Evolutionary conservation across 495 filamentous ascomycete genomes (phyloP).

Genomic region (Hypoxylon perforatum): DNA sequence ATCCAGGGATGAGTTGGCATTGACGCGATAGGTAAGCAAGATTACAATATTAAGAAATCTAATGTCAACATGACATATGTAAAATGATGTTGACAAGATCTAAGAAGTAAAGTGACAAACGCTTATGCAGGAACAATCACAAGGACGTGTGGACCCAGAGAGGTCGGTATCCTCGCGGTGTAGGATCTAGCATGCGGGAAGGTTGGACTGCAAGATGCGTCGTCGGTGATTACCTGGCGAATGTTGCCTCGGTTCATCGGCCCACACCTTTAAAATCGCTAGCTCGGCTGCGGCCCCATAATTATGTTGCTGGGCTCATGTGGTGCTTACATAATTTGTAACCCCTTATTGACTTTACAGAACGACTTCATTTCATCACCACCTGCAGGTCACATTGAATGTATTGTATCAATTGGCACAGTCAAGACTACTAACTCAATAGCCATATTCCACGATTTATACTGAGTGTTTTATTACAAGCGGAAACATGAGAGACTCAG

Average conservation of each 20-base stretch:
- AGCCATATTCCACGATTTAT: not conserved
- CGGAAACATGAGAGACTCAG: too few species aligned
- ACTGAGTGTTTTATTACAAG: not conserved
- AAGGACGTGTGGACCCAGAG: slow-evolving; percentile 43
- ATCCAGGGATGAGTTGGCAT: slow-evolving; percentile 26
- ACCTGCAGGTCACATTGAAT: too few species aligned
- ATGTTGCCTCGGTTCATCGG: slow-evolving; percentile 41
- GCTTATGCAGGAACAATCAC: slow-evolving; percentile 36
- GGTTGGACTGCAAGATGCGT: slow-evolving; percentile 16
- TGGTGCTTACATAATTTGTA: not conserved
- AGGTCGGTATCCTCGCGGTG: slow-evolving; percentile 26
- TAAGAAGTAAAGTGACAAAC: slow-evolving; percentile 5
- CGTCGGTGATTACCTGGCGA: slow-evolving; percentile 17
- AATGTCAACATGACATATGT: slow-evolving; percentile 30
- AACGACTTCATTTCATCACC: not conserved
- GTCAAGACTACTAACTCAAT: not conserved
- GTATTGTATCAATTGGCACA: too few species aligned
- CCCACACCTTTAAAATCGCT: slow-evolving; percentile 17
- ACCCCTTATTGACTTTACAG: too few species aligned
- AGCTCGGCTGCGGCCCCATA: slow-evolving; percentile 24
- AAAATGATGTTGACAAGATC: slow-evolving; percentile 4
- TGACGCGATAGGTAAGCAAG: slow-evolving; percentile 24
- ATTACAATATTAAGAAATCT: slow-evolving; percentile 6
- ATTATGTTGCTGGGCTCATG: too few species aligned
- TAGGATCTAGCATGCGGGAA: slow-evolving; percentile 34